Evolutionary conservation across 1,139 yeast genomes (phyloP), one percentile per base, ranked within the genome.

Genomic region (Saccharomyces hybrid): DNA sequence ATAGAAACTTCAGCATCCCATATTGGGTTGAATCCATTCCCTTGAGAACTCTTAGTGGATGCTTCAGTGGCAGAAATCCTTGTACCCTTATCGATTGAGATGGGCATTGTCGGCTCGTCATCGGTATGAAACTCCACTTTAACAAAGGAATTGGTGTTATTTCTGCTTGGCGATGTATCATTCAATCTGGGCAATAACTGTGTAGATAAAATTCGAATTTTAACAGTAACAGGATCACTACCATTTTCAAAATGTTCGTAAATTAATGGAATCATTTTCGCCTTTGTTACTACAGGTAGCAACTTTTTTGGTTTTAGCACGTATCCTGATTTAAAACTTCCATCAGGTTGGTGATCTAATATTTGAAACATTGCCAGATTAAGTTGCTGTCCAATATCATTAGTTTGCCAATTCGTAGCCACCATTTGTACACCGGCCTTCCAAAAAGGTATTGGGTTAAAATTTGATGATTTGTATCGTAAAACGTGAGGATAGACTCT

Each of bases 341-440:
- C 58, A 42, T 61, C 59, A 34, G 31, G 16, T 27, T 46, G 28
- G 31, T 75, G 78, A 23, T 78, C 74, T 0, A 80, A 79, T 3
- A 78, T 74, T 49, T 81, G 73, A 69, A 93, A 93, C 76, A 91
- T 74, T 0, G 97, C 88, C 61, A 87, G 88, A 68, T 90, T 91
- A n/a, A 93, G 66, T 65, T 89, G 96, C 67, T 90, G 93, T 0
- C 97, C 97, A 25, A 82, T 60, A 66, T 93, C 99, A 68, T 82
- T 86, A 0, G 96, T 86, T 70, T 93, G 99, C 98, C 98, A 95
- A 66, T 93, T 93, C 1, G 96, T 84, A 0, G 99, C 98, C 3
- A 88, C 98, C 90, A 95, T 81, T 66, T 93, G 99, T 3, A 80
- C 85, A 0, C 99, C 99, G 52, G 79, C 75, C 50, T 77, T 76